Evolutionary conservation across 2,329 filamentous ascomycete species (phyloP).

Genomic region (Gnomoniopsis smithogilvyi): DNA sequence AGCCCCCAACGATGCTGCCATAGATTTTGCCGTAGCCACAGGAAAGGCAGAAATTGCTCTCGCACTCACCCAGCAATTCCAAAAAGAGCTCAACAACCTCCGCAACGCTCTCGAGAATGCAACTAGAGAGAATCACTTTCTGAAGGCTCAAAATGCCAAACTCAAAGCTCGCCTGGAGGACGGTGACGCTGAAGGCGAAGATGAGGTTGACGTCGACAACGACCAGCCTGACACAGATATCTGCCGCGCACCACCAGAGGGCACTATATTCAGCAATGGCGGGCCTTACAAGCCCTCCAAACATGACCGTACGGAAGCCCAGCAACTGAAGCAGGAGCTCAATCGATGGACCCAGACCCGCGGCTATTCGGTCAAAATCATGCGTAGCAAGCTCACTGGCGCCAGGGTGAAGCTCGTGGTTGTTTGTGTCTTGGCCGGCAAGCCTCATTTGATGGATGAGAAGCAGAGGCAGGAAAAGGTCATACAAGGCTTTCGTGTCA

Average conservation of each 20-base stretch:
- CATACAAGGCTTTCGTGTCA: slow-evolving; percentile 4
- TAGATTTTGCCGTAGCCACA: slow-evolving; percentile 3
- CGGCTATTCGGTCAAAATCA: slow-evolving; percentile 16
- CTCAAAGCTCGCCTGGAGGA: slow-evolving; percentile 8
- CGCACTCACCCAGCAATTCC: slow-evolving; percentile 14
- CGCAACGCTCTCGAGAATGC: slow-evolving; percentile 14
- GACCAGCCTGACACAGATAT: slow-evolving; percentile 1
- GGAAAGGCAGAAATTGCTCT: slow-evolving; percentile 16
- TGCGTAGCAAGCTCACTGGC: slow-evolving; percentile 13
- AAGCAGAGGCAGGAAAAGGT: slow-evolving; percentile 2
- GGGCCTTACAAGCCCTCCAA: slow-evolving; percentile 7
- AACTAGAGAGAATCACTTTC: slow-evolving; percentile 5
- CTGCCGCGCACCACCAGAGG: slow-evolving; percentile 15
- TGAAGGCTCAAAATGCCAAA: slow-evolving; percentile 13
- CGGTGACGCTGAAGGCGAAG: slow-evolving; percentile 2
- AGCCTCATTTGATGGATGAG: slow-evolving; percentile 4
- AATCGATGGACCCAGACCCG: slow-evolving; percentile 17
- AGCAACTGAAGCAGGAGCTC: slow-evolving; percentile 10
- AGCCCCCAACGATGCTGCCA: background rate
- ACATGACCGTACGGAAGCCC: background rate
- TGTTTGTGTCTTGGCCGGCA: slow-evolving; percentile 8
- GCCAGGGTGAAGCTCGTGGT: slow-evolving; percentile 18
- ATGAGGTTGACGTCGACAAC: background rate
- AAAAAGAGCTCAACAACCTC: slow-evolving; percentile 15
- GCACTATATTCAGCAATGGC: slow-evolving; percentile 16